Evolutionary conservation across 805 yeast genomes (phyloP).

Genomic region (Metschnikowia santaceciliae): DNA sequence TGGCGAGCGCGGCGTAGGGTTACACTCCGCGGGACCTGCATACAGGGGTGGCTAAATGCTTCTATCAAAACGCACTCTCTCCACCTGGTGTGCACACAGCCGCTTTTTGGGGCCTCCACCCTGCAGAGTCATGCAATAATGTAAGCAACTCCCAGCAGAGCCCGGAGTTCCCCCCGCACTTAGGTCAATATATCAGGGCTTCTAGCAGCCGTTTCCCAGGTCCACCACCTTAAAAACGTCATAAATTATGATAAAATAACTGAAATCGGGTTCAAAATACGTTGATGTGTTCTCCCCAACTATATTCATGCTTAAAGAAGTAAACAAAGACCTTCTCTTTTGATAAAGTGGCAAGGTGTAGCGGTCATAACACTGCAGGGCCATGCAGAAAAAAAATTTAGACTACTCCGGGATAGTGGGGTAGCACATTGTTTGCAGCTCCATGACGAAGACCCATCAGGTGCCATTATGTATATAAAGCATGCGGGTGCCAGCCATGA

Average conservation of each 20-base stretch:
- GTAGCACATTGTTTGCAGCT: neutral
- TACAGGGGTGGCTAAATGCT: neutral
- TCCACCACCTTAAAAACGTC: too few species aligned
- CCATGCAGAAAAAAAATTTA: neutral
- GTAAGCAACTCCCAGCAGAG: neutral
- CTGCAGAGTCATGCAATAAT: neutral
- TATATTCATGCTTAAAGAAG: neutral
- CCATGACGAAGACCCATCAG: too few species aligned
- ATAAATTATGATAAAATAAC: too few species aligned
- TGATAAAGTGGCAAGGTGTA: neutral
- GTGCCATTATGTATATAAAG: neutral
- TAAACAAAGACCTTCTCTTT: too few species aligned
- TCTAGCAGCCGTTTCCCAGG: neutral
- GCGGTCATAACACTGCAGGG: neutral
- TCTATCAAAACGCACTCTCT: neutral
- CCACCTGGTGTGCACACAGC: neutral
- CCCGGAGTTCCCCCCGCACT: conserved; percentile 1
- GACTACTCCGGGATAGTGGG: conserved; percentile 3
- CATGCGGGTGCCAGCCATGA: neutral
- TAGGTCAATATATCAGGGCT: neutral
- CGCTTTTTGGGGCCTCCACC: neutral
- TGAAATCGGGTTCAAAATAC: too few species aligned
- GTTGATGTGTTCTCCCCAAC: neutral
- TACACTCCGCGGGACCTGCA: neutral
- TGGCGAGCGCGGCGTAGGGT: neutral